Conservation (phyloP, 2,329 filamentous ascomycete genomes). For the Aspergillaceae sp. region DNA sequence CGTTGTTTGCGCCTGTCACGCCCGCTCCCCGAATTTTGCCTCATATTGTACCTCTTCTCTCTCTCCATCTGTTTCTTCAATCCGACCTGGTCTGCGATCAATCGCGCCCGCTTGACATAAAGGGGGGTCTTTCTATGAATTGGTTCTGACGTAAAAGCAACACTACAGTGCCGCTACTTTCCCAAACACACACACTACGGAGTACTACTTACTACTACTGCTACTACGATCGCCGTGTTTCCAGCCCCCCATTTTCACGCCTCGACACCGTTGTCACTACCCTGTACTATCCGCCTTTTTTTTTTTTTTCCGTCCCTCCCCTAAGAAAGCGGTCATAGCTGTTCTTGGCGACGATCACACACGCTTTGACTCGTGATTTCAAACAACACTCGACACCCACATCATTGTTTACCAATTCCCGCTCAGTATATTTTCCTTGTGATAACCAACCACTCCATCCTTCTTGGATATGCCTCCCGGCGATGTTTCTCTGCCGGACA, state of each 20-base stretch:
- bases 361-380: neutral
- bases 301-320: neutral
- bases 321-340: neutral
- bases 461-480: slow-evolving; percentile 33
- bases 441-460: neutral
- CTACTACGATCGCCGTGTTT: too few species aligned
- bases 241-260: too few species aligned
- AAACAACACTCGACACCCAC: neutral
- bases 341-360: neutral
- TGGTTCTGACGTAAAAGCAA: neutral
- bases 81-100: neutral
- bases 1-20: neutral
- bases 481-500: slow-evolving; percentile 33
- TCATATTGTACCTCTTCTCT: neutral
- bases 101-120: neutral
- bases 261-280: neutral
- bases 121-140: neutral
- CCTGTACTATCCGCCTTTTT: too few species aligned
- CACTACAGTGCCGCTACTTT: neutral
- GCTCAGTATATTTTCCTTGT: too few species aligned
- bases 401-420: too few species aligned
- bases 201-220: too few species aligned
- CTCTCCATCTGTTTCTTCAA: neutral
- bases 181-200: too few species aligned
- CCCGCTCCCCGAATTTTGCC: neutral